A percentile compares a stretch with the other conserved stretches of the same genome.
These are phyloP conservation scores for Uronychia binucleata DNA, from an alignment of 73 alveolate species.

Conservation along the genomic window DNA sequence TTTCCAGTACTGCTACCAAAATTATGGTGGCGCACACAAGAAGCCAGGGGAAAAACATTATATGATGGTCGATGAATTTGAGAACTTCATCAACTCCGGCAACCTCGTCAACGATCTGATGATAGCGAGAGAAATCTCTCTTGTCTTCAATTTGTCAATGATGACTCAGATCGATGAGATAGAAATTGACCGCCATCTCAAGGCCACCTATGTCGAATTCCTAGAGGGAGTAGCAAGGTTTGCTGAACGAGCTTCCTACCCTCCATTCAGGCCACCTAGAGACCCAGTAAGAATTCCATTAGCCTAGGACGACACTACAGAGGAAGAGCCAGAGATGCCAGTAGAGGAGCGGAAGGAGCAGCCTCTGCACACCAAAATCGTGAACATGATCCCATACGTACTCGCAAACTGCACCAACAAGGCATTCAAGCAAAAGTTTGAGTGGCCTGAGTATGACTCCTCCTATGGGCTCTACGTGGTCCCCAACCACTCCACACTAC, in stretches of 20 bases:
- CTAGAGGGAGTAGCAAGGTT: constrained; percentile 78
- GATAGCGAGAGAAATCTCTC: constrained; percentile 64
- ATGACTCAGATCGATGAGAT: constrained; percentile 70
- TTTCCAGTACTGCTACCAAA: constrained; percentile 51
- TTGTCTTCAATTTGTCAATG: constrained; percentile 74
- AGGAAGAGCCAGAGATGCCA: constrained; percentile 21
- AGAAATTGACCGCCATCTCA: constrained; percentile 56
- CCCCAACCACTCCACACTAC: too few species aligned
- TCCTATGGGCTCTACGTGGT: constrained; percentile 37
- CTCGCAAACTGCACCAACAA: constrained; percentile 35
- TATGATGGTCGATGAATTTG: constrained; percentile 77
- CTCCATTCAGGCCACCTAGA: constrained; percentile 6
- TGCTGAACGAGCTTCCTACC: constrained; percentile 60
- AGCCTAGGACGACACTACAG: neutral
- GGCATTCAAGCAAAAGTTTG: constrained; percentile 36
- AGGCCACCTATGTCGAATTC: constrained; percentile 67
- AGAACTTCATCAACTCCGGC: constrained; percentile 46
- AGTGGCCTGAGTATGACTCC: constrained; percentile 40
- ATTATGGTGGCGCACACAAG: constrained; percentile 54
- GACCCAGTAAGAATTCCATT: too few species aligned
- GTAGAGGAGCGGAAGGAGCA: constrained; percentile 40
- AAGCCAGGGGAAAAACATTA: constrained; percentile 68
- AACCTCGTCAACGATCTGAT: constrained; percentile 69
- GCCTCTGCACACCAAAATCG: constrained; percentile 34
- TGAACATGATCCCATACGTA: constrained; percentile 35